Evolutionary conservation across 345 rosid species (phyloP).

Genomic region (Aurinia saxatilis): DNA sequence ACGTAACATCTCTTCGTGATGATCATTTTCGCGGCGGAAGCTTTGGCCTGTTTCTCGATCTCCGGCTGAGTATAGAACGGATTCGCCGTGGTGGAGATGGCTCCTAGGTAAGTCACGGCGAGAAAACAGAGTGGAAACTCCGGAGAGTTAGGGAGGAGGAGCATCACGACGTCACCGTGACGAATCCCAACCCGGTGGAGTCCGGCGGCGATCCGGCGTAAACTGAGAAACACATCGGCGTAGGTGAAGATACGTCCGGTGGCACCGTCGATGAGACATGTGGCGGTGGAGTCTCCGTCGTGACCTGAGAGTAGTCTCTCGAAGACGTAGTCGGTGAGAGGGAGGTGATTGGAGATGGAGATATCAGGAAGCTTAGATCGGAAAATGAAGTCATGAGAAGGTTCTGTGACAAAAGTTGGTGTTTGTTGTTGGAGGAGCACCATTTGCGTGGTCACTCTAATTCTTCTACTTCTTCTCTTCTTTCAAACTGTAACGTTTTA

Average conservation of each 20-base stretch:
- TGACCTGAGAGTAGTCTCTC: conserved; percentile 49
- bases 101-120: conserved; percentile 64
- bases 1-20: conserved; percentile 46
- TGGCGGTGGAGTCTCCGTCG: background rate
- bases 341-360: conserved; percentile 63
- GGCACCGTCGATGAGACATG: conserved; percentile 64
- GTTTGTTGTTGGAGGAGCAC: conserved; percentile 31
- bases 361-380: conserved; percentile 85
- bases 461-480: background rate
- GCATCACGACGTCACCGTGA: conserved; percentile 67
- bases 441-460: conserved; percentile 27
- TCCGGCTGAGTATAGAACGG: conserved; percentile 72
- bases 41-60: conserved; percentile 54
- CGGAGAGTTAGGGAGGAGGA: conserved; percentile 61
- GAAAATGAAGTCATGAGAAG: conserved; percentile 36
- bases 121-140: conserved; percentile 70
- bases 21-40: conserved; percentile 49
- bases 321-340: conserved; percentile 62
- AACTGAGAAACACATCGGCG: conserved; percentile 49
- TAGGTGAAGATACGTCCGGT: conserved; percentile 52
- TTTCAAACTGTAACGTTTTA: conserved; percentile 6
- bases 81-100: conserved; percentile 65
- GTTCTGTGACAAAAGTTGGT: conserved; percentile 13
- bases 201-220: conserved; percentile 59
- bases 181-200: conserved; percentile 49